These are phyloP conservation scores for Pythium periplocum DNA, from an alignment of 352 stramenopile genomes.

Conservation along the genomic window DNA sequence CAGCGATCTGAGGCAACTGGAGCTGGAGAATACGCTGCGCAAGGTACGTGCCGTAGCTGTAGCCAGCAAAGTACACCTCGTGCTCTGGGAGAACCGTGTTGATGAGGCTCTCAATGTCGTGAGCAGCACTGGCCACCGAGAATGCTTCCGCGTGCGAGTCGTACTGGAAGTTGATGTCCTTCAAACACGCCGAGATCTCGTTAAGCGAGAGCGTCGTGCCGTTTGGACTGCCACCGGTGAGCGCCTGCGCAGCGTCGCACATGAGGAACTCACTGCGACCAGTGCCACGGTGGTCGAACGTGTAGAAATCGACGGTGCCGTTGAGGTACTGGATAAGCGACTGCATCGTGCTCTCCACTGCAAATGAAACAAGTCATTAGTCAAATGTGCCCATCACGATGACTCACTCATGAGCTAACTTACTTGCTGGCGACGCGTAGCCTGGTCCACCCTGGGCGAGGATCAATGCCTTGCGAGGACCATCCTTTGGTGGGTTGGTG, in stretches of 20 bases:
- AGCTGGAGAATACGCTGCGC: slow-evolving; percentile 23
- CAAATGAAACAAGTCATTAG: background rate
- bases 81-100: slow-evolving; percentile 13
- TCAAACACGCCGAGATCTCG: slow-evolving; percentile 17
- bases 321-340: slow-evolving; percentile 6
- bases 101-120: slow-evolving; percentile 21
- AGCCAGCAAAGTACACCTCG: slow-evolving; percentile 14
- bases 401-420: background rate
- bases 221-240: slow-evolving; percentile 9
- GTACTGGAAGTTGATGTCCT: slow-evolving; percentile 22
- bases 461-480: slow-evolving; percentile 5
- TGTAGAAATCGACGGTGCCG: slow-evolving; percentile 21
- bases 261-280: slow-evolving; percentile 23
- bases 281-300: slow-evolving; percentile 28
- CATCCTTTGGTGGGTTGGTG: background rate
- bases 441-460: slow-evolving; percentile 13
- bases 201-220: slow-evolving; percentile 9
- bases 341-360: slow-evolving; percentile 13
- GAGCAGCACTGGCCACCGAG: slow-evolving; percentile 15
- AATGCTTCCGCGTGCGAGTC: slow-evolving; percentile 13
- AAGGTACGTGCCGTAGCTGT: slow-evolving; percentile 30
- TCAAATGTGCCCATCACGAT: background rate
- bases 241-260: slow-evolving; percentile 20
- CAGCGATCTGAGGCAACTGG: slow-evolving; percentile 12
- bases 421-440: slow-evolving; percentile 8